Percentiles rank a stretch among this genome's conserved stretches.
phyloP scores from a whole-genome alignment of 352 stramenopile genomes.

The Globisporangium barbulae region DNA sequence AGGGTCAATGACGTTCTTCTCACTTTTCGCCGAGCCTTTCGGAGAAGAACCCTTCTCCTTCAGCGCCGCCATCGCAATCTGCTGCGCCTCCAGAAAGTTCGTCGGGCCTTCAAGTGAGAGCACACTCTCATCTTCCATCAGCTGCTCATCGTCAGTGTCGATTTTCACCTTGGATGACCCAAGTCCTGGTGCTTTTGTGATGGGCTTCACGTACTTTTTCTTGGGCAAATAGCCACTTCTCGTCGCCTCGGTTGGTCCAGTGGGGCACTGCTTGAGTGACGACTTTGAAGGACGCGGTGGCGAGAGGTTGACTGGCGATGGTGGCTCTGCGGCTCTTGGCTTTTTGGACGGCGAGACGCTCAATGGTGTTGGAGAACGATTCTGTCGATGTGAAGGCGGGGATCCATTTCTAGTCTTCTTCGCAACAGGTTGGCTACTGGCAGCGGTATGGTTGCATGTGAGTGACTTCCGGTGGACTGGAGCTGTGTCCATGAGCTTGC shows the following conservation, averaged over 20 bases:
- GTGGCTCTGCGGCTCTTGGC: not conserved
- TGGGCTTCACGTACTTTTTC: slow-evolving; percentile 5
- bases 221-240: slow-evolving; percentile 1
- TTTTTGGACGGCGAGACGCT: not conserved
- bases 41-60: not conserved
- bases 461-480: not conserved
- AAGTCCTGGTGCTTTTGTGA: not conserved
- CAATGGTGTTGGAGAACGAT: slow-evolving; percentile 7
- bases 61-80: slow-evolving; percentile 22
- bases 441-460: not conserved
- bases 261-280: slow-evolving; percentile 6
- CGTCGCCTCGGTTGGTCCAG: not conserved
- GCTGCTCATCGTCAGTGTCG: not conserved
- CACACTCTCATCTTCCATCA: not conserved
- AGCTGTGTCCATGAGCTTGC: not conserved
- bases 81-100: slow-evolving; percentile 42
- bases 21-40: not conserved
- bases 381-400: slow-evolving; percentile 4
- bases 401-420: not conserved
- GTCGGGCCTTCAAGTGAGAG: slow-evolving; percentile 31
- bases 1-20: not conserved
- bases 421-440: not conserved
- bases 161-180: not conserved
- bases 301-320: not conserved
- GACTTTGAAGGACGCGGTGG: not conserved